Percentiles rank a stretch among this genome's conserved stretches.
Conservation (phyloP, 2,329 filamentous ascomycete species). For the Massarina eburnea region DNA sequence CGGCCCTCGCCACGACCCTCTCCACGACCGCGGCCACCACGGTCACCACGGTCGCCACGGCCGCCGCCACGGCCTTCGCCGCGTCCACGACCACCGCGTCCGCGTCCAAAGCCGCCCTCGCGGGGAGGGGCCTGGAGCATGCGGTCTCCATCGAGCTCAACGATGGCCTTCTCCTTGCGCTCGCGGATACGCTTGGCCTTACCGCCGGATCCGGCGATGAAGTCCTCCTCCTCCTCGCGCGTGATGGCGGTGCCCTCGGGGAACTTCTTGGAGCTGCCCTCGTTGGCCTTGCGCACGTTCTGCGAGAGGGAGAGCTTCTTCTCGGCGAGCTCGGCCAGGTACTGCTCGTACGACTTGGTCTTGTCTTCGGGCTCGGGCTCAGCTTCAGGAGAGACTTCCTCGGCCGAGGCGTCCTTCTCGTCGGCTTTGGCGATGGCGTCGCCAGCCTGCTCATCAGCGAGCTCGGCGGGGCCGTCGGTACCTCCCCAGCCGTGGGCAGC, state of each 20-base stretch:
- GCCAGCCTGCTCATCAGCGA: conserved; percentile 88
- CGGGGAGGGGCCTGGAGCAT: conserved; percentile 57
- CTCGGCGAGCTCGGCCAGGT: conserved; percentile 73
- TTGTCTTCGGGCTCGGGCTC: conserved; percentile 73
- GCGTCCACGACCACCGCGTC: conserved; percentile 52
- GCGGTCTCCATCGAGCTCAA: conserved; percentile 81
- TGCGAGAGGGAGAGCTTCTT: conserved; percentile 74
- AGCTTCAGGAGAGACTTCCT: conserved; percentile 44
- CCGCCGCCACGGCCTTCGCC: conserved; percentile 57
- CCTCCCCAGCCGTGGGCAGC: conserved; percentile 87
- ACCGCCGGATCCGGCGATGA: conserved; percentile 71
- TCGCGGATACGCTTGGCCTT: conserved; percentile 84
- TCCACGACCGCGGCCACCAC: conserved; percentile 51
- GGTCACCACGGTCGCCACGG: conserved; percentile 47
- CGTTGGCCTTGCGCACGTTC: conserved; percentile 86
- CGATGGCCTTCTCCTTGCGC: conserved; percentile 85
- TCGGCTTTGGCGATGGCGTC: conserved; percentile 86
- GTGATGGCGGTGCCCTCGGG: conserved; percentile 71
- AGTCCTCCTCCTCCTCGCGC: conserved; percentile 62
- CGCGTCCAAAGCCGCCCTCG: conserved; percentile 29
- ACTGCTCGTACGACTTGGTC: conserved; percentile 86
- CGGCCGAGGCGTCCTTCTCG: conserved; percentile 63
- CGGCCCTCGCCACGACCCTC: conserved; percentile 53
- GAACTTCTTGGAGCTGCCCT: conserved; percentile 95
- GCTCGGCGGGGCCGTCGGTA: conserved; percentile 77